Conservation (phyloP, 164 flowering plant genomes). For the Magnolia changhungtana region DNA sequence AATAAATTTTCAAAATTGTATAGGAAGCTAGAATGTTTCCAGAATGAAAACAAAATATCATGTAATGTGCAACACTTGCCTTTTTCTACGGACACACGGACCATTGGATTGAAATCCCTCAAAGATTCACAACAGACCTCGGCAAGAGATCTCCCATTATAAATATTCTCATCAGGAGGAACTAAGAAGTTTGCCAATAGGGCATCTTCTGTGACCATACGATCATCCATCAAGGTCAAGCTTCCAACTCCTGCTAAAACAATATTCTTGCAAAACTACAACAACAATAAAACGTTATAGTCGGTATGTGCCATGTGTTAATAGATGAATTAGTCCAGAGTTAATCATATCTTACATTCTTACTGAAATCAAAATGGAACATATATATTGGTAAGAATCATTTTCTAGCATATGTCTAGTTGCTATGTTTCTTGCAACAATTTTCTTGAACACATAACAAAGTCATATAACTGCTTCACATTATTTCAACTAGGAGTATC, state of each 20-base stretch:
- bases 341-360: too few species aligned
- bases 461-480: too few species aligned
- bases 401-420: too few species aligned
- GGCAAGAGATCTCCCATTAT: constrained; percentile 58
- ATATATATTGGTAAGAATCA: too few species aligned
- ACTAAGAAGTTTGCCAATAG: constrained; percentile 71
- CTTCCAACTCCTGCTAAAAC: constrained; percentile 96
- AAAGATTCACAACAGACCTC: constrained; percentile 86
- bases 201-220: constrained; percentile 59
- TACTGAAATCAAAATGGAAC: background rate
- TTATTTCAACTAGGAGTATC: too few species aligned
- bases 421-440: too few species aligned
- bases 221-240: constrained; percentile 78
- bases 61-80: constrained; percentile 34
- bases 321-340: too few species aligned
- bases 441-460: too few species aligned
- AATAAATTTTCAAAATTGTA: too few species aligned
- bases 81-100: constrained; percentile 72
- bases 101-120: constrained; percentile 92
- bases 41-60: background rate
- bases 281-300: background rate
- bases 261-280: constrained; percentile 96
- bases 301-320: background rate
- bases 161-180: constrained; percentile 51
- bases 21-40: background rate